Conservation (phyloP, 805 yeast genomes). For the Candida chauliodis region DNA sequence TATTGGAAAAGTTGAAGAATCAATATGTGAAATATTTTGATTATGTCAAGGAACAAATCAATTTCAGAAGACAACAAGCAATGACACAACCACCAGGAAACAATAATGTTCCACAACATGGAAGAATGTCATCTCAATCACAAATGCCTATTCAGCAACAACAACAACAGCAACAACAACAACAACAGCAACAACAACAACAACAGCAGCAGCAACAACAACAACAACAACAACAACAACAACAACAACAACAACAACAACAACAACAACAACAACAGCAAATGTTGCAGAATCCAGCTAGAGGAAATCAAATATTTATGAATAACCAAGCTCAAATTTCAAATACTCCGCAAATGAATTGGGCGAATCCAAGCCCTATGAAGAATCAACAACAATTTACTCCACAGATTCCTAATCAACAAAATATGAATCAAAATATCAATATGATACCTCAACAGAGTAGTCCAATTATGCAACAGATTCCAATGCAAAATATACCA, state of each 20-base stretch:
- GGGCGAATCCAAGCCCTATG: constrained; percentile 7
- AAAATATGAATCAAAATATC: constrained; percentile 9
- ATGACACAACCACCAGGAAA: constrained; percentile 11
- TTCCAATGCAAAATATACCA: constrained; percentile 6
- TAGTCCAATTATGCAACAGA: constrained; percentile 11
- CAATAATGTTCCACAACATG: constrained; percentile 9
- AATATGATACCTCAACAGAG: constrained; percentile 25
- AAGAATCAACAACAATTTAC: constrained; percentile 1
- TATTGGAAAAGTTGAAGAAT: constrained; percentile 63
- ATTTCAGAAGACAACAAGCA: constrained; percentile 32
- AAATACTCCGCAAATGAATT: constrained; percentile 5
- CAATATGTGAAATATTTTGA: constrained; percentile 75
- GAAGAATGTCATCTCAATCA: constrained; percentile 10
- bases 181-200: no score
- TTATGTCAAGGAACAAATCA: constrained; percentile 64
- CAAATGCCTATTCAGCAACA: constrained; percentile 6
- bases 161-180: constrained; percentile 21
- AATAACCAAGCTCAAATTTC: constrained; percentile 7
- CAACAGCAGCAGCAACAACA: constrained; percentile 12
- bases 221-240: constrained; percentile 10
- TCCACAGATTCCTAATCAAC: constrained; percentile 1
- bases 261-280: constrained; percentile 22
- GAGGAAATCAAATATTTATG: constrained; percentile 10
- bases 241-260: constrained; percentile 6
- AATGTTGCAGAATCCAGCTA: constrained; percentile 14